phyloP scores from a whole-genome alignment of 192 early-diverging fungal genomes.

The Rhizophagus sp. region DNA sequence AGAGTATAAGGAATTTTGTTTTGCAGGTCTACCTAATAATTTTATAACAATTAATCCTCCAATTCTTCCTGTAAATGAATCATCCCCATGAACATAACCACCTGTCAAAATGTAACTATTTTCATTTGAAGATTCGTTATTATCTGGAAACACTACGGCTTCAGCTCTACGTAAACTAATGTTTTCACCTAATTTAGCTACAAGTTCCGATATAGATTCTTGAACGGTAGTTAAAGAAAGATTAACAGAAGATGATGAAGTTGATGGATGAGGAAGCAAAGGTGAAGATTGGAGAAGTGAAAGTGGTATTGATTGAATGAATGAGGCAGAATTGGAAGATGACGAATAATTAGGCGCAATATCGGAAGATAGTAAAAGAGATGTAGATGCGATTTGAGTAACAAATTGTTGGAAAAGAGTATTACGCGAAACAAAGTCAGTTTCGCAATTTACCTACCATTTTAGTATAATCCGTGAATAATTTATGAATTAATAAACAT shows the following conservation, averaged over 20 bases:
- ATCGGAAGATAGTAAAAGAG: conserved; percentile 45
- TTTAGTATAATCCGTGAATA: background rate
- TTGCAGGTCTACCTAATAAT: conserved; percentile 25
- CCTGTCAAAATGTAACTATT: conserved; percentile 48
- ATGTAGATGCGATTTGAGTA: conserved; percentile 56
- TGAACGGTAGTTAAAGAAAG: conserved; percentile 47
- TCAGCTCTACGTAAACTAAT: conserved; percentile 75
- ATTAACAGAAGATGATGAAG: conserved; percentile 15
- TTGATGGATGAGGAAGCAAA: conserved; percentile 52
- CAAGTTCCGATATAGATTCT: conserved; percentile 68
- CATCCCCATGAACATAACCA: conserved; percentile 77
- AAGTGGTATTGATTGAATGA: conserved; percentile 43
- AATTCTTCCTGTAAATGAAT: conserved; percentile 70
- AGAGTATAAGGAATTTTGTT: conserved; percentile 26
- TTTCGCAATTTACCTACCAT: conserved; percentile 84
- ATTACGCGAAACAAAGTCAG: conserved; percentile 94
- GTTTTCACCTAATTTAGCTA: conserved; percentile 91
- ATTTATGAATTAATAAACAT: background rate
- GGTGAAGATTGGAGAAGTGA: conserved; percentile 46
- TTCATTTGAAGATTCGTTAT: conserved; percentile 20
- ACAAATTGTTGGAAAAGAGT: conserved; percentile 75
- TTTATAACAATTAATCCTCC: conserved; percentile 75
- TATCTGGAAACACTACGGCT: conserved; percentile 40
- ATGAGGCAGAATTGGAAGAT: conserved; percentile 17
- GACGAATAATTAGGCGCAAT: background rate